phyloP scores from a whole-genome alignment of 2,329 filamentous ascomycete genomes.

The Cladosporium sp. region DNA sequence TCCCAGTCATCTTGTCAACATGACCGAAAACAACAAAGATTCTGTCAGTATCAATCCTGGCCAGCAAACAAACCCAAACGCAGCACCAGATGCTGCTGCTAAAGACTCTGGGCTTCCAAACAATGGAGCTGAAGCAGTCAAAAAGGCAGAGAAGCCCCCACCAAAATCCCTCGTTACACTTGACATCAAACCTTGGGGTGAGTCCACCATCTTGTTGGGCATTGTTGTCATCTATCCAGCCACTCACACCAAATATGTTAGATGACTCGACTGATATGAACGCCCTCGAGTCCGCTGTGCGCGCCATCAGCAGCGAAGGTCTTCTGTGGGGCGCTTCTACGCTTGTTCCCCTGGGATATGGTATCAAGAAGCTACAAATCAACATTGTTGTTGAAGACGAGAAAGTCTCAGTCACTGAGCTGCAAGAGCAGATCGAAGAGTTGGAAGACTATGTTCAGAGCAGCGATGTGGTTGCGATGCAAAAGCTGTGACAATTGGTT shows the following conservation, averaged over 20 bases:
- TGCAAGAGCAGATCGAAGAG: constrained; percentile 78
- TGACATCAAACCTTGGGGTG: constrained; percentile 99
- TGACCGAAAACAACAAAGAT: too few species aligned
- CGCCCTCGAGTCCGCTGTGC: constrained; percentile 73
- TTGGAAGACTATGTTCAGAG: constrained; percentile 97
- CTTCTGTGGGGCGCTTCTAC: constrained; percentile 93
- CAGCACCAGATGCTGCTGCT: too few species aligned
- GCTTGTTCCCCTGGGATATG: constrained; percentile 85
- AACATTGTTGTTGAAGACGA: constrained; percentile 97
- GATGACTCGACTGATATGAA: constrained; percentile 93
- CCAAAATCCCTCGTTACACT: constrained; percentile 95
- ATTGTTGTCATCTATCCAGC: too few species aligned
- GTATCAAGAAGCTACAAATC: constrained; percentile 99
- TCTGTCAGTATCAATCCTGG: too few species aligned
- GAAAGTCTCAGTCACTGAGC: constrained; percentile 80
- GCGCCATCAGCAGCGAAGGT: constrained; percentile 82
- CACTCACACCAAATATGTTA: too few species aligned
- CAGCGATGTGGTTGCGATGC: constrained; percentile 82
- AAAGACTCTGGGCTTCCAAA: too few species aligned
- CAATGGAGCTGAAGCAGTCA: too few species aligned
- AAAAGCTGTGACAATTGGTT: constrained; percentile 83
- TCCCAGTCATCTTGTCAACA: too few species aligned
- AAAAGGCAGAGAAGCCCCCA: too few species aligned
- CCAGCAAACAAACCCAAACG: too few species aligned
- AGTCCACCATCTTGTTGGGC: too few species aligned